Conservation (phyloP, 345 rosid genomes). For the Populus tremula region DNA sequence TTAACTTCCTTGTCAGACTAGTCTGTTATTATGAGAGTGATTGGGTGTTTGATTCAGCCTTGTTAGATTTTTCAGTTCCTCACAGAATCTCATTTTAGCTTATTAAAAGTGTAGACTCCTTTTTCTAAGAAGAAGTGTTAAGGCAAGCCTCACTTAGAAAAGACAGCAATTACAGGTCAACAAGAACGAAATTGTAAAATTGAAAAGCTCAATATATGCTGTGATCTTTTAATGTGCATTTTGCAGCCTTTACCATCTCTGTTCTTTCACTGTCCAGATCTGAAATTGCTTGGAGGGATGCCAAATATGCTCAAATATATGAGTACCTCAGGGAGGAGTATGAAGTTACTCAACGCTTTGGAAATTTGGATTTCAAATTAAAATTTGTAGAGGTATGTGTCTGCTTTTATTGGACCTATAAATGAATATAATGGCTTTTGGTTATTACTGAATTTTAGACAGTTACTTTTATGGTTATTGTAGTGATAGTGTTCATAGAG, state of each 20-base stretch:
- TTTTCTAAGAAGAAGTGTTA: neutral
- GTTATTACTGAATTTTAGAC: neutral
- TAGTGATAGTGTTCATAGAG: neutral
- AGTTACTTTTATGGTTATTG: neutral
- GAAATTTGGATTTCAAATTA: conserved; percentile 77
- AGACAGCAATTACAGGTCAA: neutral
- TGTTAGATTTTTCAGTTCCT: neutral
- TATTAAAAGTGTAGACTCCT: neutral
- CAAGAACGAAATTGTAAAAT: neutral
- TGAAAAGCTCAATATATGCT: neutral
- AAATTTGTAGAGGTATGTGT: conserved; percentile 79
- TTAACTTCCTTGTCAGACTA: neutral
- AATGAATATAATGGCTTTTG: neutral
- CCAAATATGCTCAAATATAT: conserved; percentile 81
- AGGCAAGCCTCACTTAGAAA: neutral
- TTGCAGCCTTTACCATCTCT: neutral
- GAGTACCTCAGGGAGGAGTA: conserved; percentile 92
- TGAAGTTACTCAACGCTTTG: conserved; percentile 86
- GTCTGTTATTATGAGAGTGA: neutral
- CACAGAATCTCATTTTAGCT: neutral
- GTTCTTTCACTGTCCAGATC: conserved; percentile 47
- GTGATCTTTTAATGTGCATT: neutral
- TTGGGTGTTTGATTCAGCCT: neutral
- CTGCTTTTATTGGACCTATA: conserved; percentile 1
- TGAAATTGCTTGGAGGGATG: conserved; percentile 97